Conservation (phyloP, 495 filamentous ascomycete genomes). For the Tuber calosporum region DNA sequence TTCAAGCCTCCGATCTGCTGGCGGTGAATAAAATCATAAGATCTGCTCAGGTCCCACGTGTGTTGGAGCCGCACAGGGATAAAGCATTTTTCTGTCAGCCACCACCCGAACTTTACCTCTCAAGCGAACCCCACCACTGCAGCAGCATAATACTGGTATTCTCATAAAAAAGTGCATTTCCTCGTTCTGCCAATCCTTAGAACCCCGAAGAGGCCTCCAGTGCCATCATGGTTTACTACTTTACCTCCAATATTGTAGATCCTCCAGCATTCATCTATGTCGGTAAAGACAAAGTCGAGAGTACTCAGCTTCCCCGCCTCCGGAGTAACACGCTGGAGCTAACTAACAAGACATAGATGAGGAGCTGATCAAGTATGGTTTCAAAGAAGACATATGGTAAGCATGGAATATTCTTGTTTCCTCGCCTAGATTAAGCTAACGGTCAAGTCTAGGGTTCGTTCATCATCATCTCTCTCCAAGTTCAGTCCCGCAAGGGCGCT, state of each 20-base stretch:
- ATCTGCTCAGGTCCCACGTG: constrained; percentile 8
- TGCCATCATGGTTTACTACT: constrained; percentile 82
- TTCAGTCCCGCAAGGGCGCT: not conserved
- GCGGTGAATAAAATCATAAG: too few relatives aligned
- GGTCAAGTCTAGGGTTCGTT: constrained; percentile 15
- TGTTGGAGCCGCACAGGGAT: constrained; percentile 20
- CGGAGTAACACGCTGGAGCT: constrained; percentile 4
- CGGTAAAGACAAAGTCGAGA: constrained; percentile 98
- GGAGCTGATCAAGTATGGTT: constrained; percentile 85
- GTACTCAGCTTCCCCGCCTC: constrained; percentile 47
- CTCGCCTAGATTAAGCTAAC: constrained; percentile 12
- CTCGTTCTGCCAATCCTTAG: constrained; percentile 10
- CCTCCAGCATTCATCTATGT: constrained; percentile 83
- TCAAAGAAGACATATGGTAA: constrained; percentile 92
- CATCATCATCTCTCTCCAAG: not conserved
- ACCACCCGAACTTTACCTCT: constrained; percentile 5
- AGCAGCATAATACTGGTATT: not conserved
- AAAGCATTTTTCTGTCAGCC: constrained; percentile 4
- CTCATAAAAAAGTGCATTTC: constrained; percentile 1
- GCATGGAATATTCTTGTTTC: constrained; percentile 31
- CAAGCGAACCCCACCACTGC: not conserved
- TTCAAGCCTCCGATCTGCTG: not conserved
- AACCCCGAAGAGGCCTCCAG: not conserved
- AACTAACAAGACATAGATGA: constrained; percentile 59
- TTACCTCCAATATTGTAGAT: constrained; percentile 71